These are phyloP conservation scores for Fusarium sterilihyphosum DNA, from an alignment of 2,329 filamentous ascomycete species.

Conservation along the genomic window DNA sequence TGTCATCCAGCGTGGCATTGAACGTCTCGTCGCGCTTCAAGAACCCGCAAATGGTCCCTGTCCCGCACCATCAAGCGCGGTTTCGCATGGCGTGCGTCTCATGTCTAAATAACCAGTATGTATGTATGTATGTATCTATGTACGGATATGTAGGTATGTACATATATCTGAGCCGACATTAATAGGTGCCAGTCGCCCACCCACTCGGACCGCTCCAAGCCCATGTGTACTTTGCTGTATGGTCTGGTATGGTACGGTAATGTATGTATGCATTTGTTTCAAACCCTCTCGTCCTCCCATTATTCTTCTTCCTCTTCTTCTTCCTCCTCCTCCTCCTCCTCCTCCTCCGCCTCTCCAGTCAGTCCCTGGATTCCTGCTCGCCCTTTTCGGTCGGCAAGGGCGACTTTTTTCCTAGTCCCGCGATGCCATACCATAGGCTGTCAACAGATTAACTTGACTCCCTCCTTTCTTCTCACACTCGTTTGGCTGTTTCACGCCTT, in stretches of 20 bases:
- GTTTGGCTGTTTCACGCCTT: conserved; percentile 27
- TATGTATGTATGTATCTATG: background rate
- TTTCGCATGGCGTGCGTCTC: conserved; percentile 38
- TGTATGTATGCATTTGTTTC: conserved; percentile 38
- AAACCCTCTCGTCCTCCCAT: conserved; percentile 36
- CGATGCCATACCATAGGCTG: conserved; percentile 44
- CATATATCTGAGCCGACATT: conserved; percentile 36
- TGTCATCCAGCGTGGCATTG: conserved; percentile 44
- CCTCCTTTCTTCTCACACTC: conserved; percentile 37
- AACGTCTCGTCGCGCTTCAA: conserved; percentile 39
- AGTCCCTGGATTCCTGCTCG: conserved; percentile 27
- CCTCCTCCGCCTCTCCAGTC: background rate
- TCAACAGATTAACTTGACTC: background rate
- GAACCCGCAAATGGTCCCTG: conserved; percentile 33
- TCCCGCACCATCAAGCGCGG: conserved; percentile 39
- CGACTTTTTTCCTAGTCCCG: conserved; percentile 20
- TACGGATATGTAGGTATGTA: background rate
- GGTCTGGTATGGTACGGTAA: background rate
- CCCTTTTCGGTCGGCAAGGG: conserved; percentile 40
- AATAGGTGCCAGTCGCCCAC: conserved; percentile 43
- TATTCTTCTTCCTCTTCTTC: background rate
- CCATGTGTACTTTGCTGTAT: conserved; percentile 3
- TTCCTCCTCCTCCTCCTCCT: background rate
- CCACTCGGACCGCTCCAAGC: conserved; percentile 33
- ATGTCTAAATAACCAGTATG: conserved; percentile 13